Evolutionary conservation across 83 land plant genomes (phyloP).

Genomic region (Larix sibirica): DNA sequence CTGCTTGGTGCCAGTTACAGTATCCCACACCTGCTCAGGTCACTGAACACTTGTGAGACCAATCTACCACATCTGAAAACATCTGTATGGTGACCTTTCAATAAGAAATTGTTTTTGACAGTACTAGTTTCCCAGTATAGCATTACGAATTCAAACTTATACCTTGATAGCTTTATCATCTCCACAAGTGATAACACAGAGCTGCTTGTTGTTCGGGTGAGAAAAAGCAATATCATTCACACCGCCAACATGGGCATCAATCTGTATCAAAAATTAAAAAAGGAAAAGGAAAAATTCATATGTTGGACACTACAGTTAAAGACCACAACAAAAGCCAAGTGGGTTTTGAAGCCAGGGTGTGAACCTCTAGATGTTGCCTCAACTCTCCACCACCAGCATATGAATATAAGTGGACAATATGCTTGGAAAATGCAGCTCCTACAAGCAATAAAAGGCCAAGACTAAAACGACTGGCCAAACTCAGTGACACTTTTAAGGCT

Average conservation of each 20-base stretch:
- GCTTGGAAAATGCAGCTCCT: slow-evolving; percentile 85
- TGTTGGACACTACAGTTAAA: neutral
- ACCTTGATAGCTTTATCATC: slow-evolving; percentile 97
- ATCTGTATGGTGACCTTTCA: no score
- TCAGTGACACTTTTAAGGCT: no score
- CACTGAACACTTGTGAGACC: neutral
- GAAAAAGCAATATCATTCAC: slow-evolving; percentile 95
- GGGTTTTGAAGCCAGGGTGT: no score
- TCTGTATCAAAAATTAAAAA: slow-evolving; percentile 34
- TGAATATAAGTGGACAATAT: slow-evolving; percentile 86
- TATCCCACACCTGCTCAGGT: slow-evolving; percentile 89
- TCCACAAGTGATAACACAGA: slow-evolving; percentile 90
- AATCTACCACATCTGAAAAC: no score
- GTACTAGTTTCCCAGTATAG: neutral
- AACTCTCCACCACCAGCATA: slow-evolving; percentile 23
- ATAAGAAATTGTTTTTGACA: no score
- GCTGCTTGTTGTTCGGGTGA: slow-evolving; percentile 72
- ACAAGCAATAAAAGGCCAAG: neutral
- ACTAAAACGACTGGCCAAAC: no score
- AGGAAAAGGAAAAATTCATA: neutral
- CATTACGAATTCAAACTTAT: neutral
- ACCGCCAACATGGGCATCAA: slow-evolving; percentile 95
- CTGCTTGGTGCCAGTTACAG: slow-evolving; percentile 58
- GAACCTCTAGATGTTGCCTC: slow-evolving; percentile 17
- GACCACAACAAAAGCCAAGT: no score